Evolutionary conservation across 176 grass and related monocot genomes (phyloP).

Genomic region (Pharus latifolius): DNA sequence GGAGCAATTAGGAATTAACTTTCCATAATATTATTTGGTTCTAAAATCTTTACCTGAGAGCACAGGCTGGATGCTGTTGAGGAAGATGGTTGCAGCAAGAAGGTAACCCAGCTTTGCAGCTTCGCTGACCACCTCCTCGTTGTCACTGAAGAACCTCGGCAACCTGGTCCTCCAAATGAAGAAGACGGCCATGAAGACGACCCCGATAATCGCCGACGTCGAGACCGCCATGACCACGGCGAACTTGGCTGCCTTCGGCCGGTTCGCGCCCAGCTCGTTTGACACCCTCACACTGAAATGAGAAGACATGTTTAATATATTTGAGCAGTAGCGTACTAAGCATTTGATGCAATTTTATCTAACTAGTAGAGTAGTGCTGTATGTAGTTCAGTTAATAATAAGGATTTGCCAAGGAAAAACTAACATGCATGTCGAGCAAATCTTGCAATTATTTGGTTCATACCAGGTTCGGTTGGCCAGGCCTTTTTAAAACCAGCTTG

Average conservation of each 20-base stretch:
- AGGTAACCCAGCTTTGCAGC: conserved; percentile 57
- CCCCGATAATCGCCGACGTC: conserved; percentile 53
- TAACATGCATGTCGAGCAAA: no score
- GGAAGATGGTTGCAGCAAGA: conserved; percentile 66
- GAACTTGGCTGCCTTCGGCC: conserved; percentile 59
- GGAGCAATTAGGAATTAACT: no score
- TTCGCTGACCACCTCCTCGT: conserved; percentile 35
- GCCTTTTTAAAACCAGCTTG: no score
- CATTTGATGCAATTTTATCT: no score
- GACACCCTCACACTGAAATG: conserved; percentile 77
- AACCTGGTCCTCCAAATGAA: conserved; percentile 38
- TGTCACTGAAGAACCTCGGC: conserved; percentile 61
- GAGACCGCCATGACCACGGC: conserved; percentile 50
- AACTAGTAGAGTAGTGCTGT: no score
- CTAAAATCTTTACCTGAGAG: conserved; percentile 90
- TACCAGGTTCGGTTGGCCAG: no score
- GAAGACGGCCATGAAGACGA: conserved; percentile 51
- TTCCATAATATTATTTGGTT: no score
- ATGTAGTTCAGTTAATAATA: no score
- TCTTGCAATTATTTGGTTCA: no score
- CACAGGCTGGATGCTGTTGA: conserved; percentile 91
- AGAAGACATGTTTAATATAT: no score
- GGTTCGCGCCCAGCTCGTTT: conserved; percentile 83
- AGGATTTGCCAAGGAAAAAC: no score
- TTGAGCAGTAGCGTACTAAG: background rate